Conservation (phyloP, 495 filamentous ascomycete species). For the Penicillium crystallinum region DNA sequence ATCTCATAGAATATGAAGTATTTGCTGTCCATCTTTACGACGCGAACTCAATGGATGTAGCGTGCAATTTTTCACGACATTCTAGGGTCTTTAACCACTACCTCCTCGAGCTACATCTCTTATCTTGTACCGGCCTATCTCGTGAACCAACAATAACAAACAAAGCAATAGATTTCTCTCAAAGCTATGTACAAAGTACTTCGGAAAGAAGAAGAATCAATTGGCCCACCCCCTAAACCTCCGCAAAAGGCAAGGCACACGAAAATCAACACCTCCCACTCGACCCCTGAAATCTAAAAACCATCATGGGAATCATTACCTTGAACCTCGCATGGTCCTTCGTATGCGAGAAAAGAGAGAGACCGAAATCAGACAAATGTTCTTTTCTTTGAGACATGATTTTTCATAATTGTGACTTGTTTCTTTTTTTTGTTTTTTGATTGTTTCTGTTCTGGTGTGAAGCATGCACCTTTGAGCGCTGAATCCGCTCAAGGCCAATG, state of each 20-base stretch:
- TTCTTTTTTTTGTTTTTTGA: neutral
- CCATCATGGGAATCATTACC: conserved; percentile 10
- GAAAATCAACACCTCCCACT: neutral
- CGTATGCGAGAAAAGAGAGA: neutral
- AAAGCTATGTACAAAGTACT: conserved; percentile 14
- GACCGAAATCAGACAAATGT: neutral
- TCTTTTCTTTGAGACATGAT: neutral
- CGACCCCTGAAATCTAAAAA: conserved; percentile 9
- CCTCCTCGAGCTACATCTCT: too few relatives aligned
- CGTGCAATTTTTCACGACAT: too few relatives aligned
- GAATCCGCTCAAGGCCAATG: neutral
- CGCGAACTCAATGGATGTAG: too few relatives aligned
- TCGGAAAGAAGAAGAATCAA: neutral
- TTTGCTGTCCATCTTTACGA: too few relatives aligned
- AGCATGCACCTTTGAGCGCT: neutral
- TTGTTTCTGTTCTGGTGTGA: neutral
- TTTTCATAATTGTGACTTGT: neutral
- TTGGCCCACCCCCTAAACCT: neutral
- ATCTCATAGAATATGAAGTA: too few relatives aligned
- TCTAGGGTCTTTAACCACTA: too few relatives aligned
- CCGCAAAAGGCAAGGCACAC: conserved; percentile 1
- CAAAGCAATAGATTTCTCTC: conserved; percentile 6
- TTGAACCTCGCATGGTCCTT: neutral
- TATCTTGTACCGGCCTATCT: too few relatives aligned
- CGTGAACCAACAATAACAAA: neutral